Evolutionary conservation across 768 basidiomycete genomes (phyloP).

Genomic region (Collybiopsis confluens): DNA sequence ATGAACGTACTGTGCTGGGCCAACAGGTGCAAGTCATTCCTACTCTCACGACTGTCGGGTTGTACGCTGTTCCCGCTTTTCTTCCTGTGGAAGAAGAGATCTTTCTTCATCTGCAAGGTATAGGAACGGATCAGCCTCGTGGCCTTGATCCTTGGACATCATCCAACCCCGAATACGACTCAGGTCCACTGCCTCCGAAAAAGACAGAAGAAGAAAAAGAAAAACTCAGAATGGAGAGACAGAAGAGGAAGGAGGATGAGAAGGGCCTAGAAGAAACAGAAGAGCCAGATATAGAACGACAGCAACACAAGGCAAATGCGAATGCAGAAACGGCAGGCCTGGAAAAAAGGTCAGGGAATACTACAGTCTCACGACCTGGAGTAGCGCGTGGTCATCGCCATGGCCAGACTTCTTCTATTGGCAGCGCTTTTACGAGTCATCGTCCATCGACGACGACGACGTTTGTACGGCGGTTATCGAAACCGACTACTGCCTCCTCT

Average conservation of each 20-base stretch:
- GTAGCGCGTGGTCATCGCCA: neutral
- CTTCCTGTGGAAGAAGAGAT: neutral
- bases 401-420: neutral
- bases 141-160: constrained; percentile 39
- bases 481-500: no score
- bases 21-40: neutral
- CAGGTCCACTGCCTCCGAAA: constrained; percentile 39
- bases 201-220: neutral
- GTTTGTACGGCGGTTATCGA: no score
- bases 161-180: constrained; percentile 66
- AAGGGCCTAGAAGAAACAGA: neutral
- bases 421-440: no score
- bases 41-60: neutral
- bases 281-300: neutral
- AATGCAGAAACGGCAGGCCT: neutral
- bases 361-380: neutral
- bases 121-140: constrained; percentile 1
- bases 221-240: neutral
- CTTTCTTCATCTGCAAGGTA: neutral
- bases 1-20: constrained; percentile 25
- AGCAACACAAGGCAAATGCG: neutral
- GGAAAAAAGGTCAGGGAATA: no score
- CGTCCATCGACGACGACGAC: no score
- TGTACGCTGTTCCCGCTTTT: constrained; percentile 5
- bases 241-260: neutral